Percentiles rank a stretch among this genome's conserved stretches.
phyloP scores from a whole-genome alignment of 2,329 filamentous ascomycete species.

The Calycina herbarum region DNA sequence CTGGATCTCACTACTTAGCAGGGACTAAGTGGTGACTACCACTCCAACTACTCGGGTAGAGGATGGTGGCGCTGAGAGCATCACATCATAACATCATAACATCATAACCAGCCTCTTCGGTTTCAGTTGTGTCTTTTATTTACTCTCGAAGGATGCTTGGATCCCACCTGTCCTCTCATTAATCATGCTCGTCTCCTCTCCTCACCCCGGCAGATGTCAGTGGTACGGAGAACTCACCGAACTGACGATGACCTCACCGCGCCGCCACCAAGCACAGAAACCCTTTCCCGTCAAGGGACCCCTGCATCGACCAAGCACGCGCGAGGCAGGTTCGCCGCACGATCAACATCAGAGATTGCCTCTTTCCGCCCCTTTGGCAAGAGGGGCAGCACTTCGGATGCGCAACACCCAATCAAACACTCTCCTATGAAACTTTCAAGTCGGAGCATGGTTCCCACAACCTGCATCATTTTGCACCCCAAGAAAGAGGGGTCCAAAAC shows the following conservation, averaged over 20 bases:
- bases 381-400: not conserved
- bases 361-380: not conserved
- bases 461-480: not conserved
- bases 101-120: not conserved
- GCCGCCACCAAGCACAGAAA: not conserved
- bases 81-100: not conserved
- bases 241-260: slow-evolving; percentile 5
- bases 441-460: not conserved
- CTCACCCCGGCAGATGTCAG: not conserved
- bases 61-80: not conserved
- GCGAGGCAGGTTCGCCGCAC: slow-evolving; percentile 4
- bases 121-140: not conserved
- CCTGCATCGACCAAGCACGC: not conserved
- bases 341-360: not conserved
- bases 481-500: slow-evolving; percentile 1
- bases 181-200: not conserved
- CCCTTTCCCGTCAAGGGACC: slow-evolving; percentile 1
- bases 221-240: not conserved
- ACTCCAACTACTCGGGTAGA: not conserved
- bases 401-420: not conserved
- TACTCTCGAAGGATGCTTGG: not conserved
- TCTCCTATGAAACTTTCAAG: not conserved
- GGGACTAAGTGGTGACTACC: no score
- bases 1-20: not conserved
- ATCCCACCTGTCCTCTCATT: not conserved